phyloP scores from a whole-genome alignment of 176 grass and related monocot genomes.

The Zoysia japonica region DNA sequence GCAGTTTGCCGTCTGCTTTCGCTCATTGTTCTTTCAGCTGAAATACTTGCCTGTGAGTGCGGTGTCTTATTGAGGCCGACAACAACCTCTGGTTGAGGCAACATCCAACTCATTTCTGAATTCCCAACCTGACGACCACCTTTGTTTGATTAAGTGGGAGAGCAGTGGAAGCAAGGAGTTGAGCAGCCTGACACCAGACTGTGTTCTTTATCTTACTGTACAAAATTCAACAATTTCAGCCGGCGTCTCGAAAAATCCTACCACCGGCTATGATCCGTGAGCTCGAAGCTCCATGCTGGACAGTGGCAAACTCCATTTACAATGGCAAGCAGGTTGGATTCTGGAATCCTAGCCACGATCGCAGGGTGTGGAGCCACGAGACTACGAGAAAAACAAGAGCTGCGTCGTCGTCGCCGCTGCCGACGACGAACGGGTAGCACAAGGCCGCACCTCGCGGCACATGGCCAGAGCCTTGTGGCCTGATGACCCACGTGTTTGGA shows the following conservation, averaged over 20 bases:
- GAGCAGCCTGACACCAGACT: constrained; percentile 40
- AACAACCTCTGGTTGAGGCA: constrained; percentile 43
- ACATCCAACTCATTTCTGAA: constrained; percentile 44
- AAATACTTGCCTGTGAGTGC: constrained; percentile 20
- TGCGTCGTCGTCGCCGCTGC: constrained; percentile 19
- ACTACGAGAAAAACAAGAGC: constrained; percentile 12
- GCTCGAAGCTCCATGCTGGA: constrained; percentile 26
- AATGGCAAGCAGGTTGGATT: constrained; percentile 21
- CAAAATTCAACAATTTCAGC: not conserved
- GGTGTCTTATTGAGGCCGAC: constrained; percentile 37
- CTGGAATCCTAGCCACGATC: constrained; percentile 21
- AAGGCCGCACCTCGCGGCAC: constrained; percentile 37
- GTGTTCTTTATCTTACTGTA: not conserved
- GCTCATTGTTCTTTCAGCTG: constrained; percentile 18
- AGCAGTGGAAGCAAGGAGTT: constrained; percentile 7
- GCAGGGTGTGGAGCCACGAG: constrained; percentile 28
- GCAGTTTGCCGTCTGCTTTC: constrained; percentile 17
- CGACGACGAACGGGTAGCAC: constrained; percentile 34
- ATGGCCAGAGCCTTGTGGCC: not conserved
- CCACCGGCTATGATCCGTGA: constrained; percentile 9
- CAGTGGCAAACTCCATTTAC: constrained; percentile 29
- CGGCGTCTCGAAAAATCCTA: constrained; percentile 8
- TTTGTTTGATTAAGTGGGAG: constrained; percentile 28
- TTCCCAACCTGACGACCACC: constrained; percentile 25
- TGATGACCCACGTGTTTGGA: constrained; percentile 4